phyloP scores from a whole-genome alignment of 805 yeast genomes.

The Candida verbasci region DNA sequence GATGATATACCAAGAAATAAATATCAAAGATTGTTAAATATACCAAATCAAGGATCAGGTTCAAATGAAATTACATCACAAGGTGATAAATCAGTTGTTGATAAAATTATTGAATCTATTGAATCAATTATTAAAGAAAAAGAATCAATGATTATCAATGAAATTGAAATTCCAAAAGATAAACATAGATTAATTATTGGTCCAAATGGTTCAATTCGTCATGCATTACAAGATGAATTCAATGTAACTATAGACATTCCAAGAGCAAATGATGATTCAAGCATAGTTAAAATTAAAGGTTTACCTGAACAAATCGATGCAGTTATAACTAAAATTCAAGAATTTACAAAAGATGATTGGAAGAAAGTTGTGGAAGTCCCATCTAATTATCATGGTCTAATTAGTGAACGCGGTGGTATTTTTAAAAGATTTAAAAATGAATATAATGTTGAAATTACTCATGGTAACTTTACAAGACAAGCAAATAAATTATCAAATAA shows the following conservation, averaged over 20 bases:
- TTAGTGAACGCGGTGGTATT: conserved; percentile 65
- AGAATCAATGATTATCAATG: conserved; percentile 54
- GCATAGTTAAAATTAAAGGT: conserved; percentile 56
- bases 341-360: conserved; percentile 58
- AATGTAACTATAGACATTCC: conserved; percentile 67
- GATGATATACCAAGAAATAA: conserved; percentile 46
- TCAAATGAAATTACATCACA: conserved; percentile 55
- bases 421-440: conserved; percentile 51
- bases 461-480: conserved; percentile 46
- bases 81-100: conserved; percentile 76
- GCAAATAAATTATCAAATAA: conserved; percentile 48
- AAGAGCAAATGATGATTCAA: conserved; percentile 46
- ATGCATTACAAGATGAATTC: conserved; percentile 65
- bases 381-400: conserved; percentile 49
- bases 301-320: conserved; percentile 59
- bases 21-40: conserved; percentile 53
- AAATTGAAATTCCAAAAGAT: conserved; percentile 58
- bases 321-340: conserved; percentile 58
- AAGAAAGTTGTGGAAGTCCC: conserved; percentile 56
- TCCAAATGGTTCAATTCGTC: conserved; percentile 71
- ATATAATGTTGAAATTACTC: conserved; percentile 53
- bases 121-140: conserved; percentile 57
- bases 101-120: conserved; percentile 59
- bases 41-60: conserved; percentile 66
- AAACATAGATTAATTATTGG: conserved; percentile 79